phyloP scores from a whole-genome alignment of 2,329 filamentous ascomycete species.

The Xylariomycetidae sp. region DNA sequence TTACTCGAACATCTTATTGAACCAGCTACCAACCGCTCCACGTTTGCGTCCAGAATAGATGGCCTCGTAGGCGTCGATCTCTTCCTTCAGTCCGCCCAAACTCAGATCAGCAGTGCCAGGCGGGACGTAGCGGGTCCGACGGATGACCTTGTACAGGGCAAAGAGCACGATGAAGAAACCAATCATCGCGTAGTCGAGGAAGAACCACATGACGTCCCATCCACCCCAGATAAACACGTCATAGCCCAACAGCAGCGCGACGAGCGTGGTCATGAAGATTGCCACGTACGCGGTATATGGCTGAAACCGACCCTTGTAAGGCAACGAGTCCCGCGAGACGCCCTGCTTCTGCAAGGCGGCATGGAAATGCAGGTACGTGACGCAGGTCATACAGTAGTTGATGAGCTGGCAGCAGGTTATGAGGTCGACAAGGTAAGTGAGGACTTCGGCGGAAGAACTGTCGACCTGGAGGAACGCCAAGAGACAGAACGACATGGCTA shows the following conservation, averaged over 20 bases:
- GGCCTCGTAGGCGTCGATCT: slow-evolving; percentile 13
- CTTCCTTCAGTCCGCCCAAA: slow-evolving; percentile 11
- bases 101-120: slow-evolving; percentile 10
- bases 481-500: slow-evolving; percentile 47
- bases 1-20: background rate
- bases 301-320: slow-evolving; percentile 9
- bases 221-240: slow-evolving; percentile 8
- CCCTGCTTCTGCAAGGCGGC: slow-evolving; percentile 16
- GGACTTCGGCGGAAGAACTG: slow-evolving; percentile 7
- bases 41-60: background rate
- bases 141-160: slow-evolving; percentile 5
- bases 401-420: slow-evolving; percentile 8
- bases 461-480: slow-evolving; percentile 9
- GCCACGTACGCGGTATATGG: slow-evolving; percentile 6
- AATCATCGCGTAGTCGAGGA: slow-evolving; percentile 14
- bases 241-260: slow-evolving; percentile 8
- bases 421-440: slow-evolving; percentile 9
- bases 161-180: slow-evolving; percentile 10
- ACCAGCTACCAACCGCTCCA: background rate
- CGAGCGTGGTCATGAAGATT: slow-evolving; percentile 7
- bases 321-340: slow-evolving; percentile 18
- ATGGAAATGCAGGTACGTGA: slow-evolving; percentile 9
- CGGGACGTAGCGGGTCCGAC: slow-evolving; percentile 6
- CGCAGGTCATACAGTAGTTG: slow-evolving; percentile 7
- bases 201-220: slow-evolving; percentile 13